Evolutionary conservation across 768 basidiomycete species (phyloP).

Genomic region (Lactarius hatsudake): DNA sequence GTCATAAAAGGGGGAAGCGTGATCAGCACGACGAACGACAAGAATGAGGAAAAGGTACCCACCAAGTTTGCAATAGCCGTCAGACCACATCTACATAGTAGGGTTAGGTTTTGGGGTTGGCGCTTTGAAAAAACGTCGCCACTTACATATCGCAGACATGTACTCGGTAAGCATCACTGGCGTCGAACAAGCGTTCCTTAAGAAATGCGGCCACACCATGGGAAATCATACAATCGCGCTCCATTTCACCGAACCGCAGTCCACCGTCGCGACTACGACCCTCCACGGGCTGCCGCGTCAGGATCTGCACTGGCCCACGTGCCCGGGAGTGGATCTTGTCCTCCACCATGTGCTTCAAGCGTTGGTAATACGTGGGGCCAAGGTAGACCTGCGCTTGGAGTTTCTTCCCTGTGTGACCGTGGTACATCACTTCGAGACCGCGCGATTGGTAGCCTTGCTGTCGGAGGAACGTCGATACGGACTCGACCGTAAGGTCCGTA

Average conservation of each 20-base stretch:
- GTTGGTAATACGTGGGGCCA: constrained; percentile 98
- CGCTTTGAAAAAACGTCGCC: not conserved
- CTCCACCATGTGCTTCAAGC: constrained; percentile 99
- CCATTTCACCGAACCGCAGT: constrained; percentile 99
- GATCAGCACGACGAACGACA: constrained; percentile 18
- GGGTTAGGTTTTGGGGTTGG: not conserved
- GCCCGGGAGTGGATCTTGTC: constrained; percentile 99
- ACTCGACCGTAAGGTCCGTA: constrained; percentile 96
- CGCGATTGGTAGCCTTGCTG: constrained; percentile 95
- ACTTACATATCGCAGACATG: constrained; percentile 95
- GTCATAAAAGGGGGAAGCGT: constrained; percentile 13
- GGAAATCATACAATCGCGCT: constrained; percentile 99
- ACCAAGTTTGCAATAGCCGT: constrained; percentile 96
- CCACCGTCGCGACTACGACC: constrained; percentile 99
- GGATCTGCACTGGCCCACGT: constrained; percentile 93
- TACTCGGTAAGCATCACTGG: constrained; percentile 87
- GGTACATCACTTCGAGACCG: constrained; percentile 97
- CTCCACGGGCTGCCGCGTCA: constrained; percentile 97
- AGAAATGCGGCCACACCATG: constrained; percentile 98
- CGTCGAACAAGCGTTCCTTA: constrained; percentile 95
- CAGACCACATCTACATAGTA: constrained; percentile 71
- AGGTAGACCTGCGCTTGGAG: constrained; percentile 98
- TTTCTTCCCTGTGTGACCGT: constrained; percentile 97
- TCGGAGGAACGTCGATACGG: constrained; percentile 88
- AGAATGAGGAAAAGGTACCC: constrained; percentile 34